phyloP scores from a whole-genome alignment of 176 grass and related monocot species.

The Dendrocalamus sinicus region DNA sequence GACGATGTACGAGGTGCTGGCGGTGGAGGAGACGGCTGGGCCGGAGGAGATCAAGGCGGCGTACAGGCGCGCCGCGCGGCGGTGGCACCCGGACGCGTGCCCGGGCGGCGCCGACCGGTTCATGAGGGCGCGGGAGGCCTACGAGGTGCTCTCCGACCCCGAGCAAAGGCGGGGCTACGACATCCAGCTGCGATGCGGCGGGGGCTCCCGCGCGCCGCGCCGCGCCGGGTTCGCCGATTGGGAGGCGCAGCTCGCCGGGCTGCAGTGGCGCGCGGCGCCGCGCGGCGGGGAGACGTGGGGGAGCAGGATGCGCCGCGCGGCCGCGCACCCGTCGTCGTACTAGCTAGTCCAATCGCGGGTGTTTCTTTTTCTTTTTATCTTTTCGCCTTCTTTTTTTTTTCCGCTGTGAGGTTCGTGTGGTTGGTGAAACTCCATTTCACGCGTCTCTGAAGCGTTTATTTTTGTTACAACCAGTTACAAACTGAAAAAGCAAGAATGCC shows the following conservation, averaged over 20 bases:
- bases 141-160: constrained; percentile 86
- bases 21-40: constrained; percentile 55
- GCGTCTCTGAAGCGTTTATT: background rate
- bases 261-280: constrained; percentile 49
- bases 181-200: constrained; percentile 58
- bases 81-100: constrained; percentile 89
- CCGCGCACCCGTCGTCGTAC: constrained; percentile 5
- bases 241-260: constrained; percentile 61
- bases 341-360: background rate
- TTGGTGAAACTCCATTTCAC: background rate
- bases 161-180: constrained; percentile 67
- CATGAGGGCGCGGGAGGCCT: constrained; percentile 77
- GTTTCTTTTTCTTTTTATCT: background rate
- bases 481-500: too few relatives aligned
- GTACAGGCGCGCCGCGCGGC: constrained; percentile 63
- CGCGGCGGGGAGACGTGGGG: constrained; percentile 65
- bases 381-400: background rate
- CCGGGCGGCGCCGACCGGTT: constrained; percentile 55
- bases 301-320: constrained; percentile 50
- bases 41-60: constrained; percentile 80
- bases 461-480: too few relatives aligned
- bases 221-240: constrained; percentile 48
- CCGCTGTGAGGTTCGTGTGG: background rate
- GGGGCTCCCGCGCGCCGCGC: background rate
- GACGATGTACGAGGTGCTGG: constrained; percentile 83